phyloP scores from a whole-genome alignment of 2,329 filamentous ascomycete species.

The Fusarium veterinarium region DNA sequence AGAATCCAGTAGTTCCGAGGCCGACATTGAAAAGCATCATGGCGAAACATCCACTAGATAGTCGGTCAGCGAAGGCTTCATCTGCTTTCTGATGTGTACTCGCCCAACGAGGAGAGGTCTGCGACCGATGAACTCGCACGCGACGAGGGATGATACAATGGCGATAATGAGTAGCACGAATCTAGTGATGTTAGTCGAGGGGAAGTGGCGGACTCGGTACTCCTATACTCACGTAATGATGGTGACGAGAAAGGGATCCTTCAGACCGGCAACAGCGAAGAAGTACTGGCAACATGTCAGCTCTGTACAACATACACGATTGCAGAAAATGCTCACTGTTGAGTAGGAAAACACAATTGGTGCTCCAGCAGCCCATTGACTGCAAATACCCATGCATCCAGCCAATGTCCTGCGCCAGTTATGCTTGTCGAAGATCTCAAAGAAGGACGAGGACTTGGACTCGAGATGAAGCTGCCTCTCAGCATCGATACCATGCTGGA shows the following conservation, averaged over 20 bases:
- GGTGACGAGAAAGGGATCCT: background rate
- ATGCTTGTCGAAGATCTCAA: conserved; percentile 10
- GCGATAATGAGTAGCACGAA: background rate
- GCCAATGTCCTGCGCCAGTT: conserved; percentile 22
- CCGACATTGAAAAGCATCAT: background rate
- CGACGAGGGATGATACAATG: background rate
- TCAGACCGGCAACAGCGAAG: background rate
- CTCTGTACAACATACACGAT: background rate
- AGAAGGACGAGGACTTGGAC: conserved; percentile 6
- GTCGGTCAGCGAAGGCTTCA: background rate
- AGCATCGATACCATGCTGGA: background rate
- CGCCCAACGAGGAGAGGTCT: background rate
- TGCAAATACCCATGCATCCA: conserved; percentile 24
- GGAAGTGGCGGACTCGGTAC: rapidly evolving
- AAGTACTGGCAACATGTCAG: background rate
- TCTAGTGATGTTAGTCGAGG: background rate
- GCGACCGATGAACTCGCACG: background rate
- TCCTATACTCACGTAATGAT: background rate
- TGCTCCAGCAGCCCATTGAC: conserved; percentile 19
- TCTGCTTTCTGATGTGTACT: background rate
- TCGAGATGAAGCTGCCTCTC: background rate
- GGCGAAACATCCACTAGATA: background rate
- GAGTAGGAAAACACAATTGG: conserved; percentile 17
- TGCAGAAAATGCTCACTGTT: background rate
- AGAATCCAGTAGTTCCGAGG: background rate